phyloP scores from a whole-genome alignment of 345 rosid species.

The Hibiscus trionum region DNA sequence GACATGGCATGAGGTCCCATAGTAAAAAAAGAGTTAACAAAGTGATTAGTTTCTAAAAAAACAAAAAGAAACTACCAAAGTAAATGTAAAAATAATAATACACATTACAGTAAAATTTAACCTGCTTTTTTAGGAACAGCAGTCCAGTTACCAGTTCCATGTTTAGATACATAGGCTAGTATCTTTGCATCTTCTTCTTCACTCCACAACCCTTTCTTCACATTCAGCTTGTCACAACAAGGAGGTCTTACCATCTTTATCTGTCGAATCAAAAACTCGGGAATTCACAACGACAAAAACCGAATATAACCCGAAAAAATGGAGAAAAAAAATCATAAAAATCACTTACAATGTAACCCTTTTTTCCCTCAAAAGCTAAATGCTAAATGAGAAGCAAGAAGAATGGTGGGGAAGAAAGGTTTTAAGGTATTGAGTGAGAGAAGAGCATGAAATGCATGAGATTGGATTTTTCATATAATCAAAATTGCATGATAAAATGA shows the following conservation, averaged over 20 bases:
- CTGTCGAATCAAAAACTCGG: not conserved
- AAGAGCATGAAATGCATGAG: conserved; percentile 46
- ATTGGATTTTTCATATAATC: conserved; percentile 16
- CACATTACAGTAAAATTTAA: not conserved
- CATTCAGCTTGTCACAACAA: conserved; percentile 38
- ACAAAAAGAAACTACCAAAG: not conserved
- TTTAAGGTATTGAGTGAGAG: conserved; percentile 22
- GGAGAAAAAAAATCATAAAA: too few relatives aligned
- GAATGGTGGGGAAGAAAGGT: conserved; percentile 16
- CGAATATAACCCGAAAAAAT: not conserved
- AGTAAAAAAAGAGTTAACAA: not conserved
- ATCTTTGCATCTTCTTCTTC: conserved; percentile 62
- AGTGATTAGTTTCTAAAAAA: not conserved
- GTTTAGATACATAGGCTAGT: conserved; percentile 45
- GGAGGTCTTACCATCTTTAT: conserved; percentile 35
- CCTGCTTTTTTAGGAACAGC: conserved; percentile 49
- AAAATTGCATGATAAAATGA: conserved; percentile 29
- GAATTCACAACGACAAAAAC: not conserved
- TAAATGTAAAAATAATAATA: not conserved
- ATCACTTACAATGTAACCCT: not conserved
- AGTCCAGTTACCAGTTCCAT: conserved; percentile 56
- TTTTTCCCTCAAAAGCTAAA: not conserved
- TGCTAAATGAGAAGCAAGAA: conserved; percentile 12
- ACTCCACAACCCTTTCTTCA: conserved; percentile 43
- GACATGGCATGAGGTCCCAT: conserved; percentile 5